A percentile compares a stretch with the other conserved stretches of the same genome.
phyloP scores from a whole-genome alignment of 2,329 filamentous ascomycete genomes.

The Lojkania enalia region DNA sequence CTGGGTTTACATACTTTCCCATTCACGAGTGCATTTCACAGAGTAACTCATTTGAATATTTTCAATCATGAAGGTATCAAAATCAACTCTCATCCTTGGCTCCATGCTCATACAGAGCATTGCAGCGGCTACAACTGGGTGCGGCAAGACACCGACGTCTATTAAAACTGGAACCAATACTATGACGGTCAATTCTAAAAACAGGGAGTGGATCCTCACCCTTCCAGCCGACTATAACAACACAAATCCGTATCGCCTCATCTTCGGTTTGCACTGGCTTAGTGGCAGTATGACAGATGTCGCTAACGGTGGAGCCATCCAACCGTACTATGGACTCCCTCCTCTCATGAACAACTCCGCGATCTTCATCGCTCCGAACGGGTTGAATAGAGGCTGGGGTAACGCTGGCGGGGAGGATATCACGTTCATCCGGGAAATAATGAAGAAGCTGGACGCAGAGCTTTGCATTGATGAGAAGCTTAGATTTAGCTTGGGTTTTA shows the following conservation, averaged over 20 bases:
- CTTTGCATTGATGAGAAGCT: constrained; percentile 49
- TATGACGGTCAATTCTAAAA: constrained; percentile 38
- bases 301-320: constrained; percentile 25
- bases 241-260: constrained; percentile 43
- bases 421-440: constrained; percentile 44
- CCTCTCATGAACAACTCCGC: constrained; percentile 37
- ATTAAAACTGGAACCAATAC: constrained; percentile 11
- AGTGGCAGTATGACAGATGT: constrained; percentile 27
- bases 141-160: constrained; percentile 11
- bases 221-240: constrained; percentile 46
- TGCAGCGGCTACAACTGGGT: constrained; percentile 10
- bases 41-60: no score
- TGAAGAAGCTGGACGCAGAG: constrained; percentile 40
- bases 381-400: constrained; percentile 44
- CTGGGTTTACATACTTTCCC: no score
- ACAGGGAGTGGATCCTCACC: constrained; percentile 45
- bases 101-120: constrained; percentile 1
- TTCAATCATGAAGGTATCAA: no score
- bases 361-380: constrained; percentile 51
- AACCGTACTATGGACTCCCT: constrained; percentile 45
- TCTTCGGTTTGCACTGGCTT: constrained; percentile 49
- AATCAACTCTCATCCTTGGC: no score
- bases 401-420: constrained; percentile 48
- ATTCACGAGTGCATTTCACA: no score
- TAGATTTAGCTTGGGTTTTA: constrained; percentile 50